Evolutionary conservation across 345 rosid genomes (phyloP), one percentile per base, ranked within the genome.

Genomic region (Leavenworthia alabamica): DNA sequence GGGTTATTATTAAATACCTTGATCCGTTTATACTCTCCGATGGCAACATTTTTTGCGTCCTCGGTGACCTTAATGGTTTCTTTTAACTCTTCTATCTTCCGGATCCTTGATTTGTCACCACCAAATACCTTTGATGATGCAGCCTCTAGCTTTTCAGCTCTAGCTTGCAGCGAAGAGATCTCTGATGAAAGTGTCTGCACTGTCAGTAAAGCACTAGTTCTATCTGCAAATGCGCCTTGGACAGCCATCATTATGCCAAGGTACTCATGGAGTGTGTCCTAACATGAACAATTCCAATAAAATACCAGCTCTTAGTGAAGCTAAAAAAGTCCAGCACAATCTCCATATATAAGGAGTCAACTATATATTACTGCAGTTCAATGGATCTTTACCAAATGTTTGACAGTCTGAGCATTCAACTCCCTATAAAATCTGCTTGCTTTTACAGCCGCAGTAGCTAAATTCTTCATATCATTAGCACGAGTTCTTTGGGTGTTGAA

Each of bases 381-480:
- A 17, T 13, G 22, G 7, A 58, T 35, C 6, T 20, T 75, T 76
- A 89, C 99, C 89, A 93, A 80, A 82, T 93, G 99, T 78, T 86
- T 87, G 56, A 89, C 91, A 20, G 91, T 85, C 67, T 93, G 91
- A 1, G 81, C 78, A 75, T 93, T 89, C 62, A 86, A 40, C 64
- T 89, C 96, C 61, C 97, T 84, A 62, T 86, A 92, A 65, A 86
- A 85, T 64, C 96, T 83, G 62, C 99, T 93, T 13, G 96, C 97
- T 83, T 93, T 92, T 33, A 92, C 97, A 32, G 96, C 85, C 11
- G 97, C 97, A 72, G 97, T 92, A 26, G 95, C 96, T 55, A 92
- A 62, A 68, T 78, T 81, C 78, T 86, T 89, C 91, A 85, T 92
- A 72, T 86, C 91, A 69, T 69, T 76, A 28, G 94, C 94, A 60